A percentile compares a stretch with the other conserved stretches of the same genome.
phyloP scores from a whole-genome alignment of 495 filamentous ascomycete genomes.

The Penicillium odoratum region DNA sequence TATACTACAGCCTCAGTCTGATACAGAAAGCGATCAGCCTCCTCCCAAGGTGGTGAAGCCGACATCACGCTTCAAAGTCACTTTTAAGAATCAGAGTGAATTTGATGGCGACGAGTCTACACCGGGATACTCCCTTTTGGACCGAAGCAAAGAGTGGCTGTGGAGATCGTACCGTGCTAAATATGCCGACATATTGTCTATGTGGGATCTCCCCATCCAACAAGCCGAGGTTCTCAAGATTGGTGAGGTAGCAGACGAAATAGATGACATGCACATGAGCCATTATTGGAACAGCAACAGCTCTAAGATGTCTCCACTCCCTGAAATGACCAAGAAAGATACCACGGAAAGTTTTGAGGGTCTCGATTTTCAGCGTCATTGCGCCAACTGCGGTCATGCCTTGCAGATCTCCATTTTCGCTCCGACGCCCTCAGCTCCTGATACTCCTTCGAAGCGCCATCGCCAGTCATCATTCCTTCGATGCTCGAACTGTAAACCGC shows the following conservation, averaged over 20 bases:
- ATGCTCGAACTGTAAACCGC: slow-evolving; percentile 40
- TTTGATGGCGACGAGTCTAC: slow-evolving; percentile 79
- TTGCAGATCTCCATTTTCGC: slow-evolving; percentile 44
- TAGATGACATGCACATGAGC: slow-evolving; percentile 17
- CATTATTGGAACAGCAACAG: slow-evolving; percentile 27
- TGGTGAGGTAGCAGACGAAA: slow-evolving; percentile 26
- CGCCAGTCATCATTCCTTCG: slow-evolving; percentile 20
- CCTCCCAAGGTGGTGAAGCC: slow-evolving; percentile 25
- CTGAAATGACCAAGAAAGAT: slow-evolving; percentile 9
- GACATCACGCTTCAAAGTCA: slow-evolving; percentile 53
- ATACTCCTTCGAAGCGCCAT: slow-evolving; percentile 23
- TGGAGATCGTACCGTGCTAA: slow-evolving; percentile 72
- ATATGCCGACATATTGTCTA: slow-evolving; percentile 79
- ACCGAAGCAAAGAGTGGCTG: slow-evolving; percentile 56
- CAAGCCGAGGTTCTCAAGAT: slow-evolving; percentile 85
- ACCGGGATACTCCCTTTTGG: slow-evolving; percentile 62
- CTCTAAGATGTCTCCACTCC: slow-evolving; percentile 26
- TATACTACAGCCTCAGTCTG: slow-evolving; percentile 37
- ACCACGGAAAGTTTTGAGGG: slow-evolving; percentile 19
- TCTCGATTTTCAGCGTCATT: slow-evolving; percentile 48
- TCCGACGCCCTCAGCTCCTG: slow-evolving; percentile 17
- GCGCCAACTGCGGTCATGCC: slow-evolving; percentile 43
- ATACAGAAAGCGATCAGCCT: slow-evolving; percentile 46
- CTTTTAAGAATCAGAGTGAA: slow-evolving; percentile 70
- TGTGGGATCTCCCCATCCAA: slow-evolving; percentile 76